phyloP scores from a whole-genome alignment of 805 yeast species.

The Wickerhamiella galacta region DNA sequence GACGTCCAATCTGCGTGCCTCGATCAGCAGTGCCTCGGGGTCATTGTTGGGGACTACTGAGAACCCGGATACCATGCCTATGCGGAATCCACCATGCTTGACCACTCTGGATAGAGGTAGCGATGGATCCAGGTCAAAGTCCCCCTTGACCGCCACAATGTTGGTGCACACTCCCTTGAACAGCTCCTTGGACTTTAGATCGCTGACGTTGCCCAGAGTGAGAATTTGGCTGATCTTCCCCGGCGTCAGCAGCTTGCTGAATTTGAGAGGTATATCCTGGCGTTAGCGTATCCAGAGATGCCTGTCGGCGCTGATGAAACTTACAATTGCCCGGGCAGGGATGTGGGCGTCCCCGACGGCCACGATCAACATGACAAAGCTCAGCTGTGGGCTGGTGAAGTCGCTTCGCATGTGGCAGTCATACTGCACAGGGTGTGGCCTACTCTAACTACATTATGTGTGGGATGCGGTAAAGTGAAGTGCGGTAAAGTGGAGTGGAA shows the following conservation, averaged over 20 bases:
- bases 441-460: no score
- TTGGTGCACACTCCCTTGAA: constrained; percentile 54
- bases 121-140: constrained; percentile 40
- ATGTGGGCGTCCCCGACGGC: constrained; percentile 84
- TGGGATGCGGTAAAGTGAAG: no score
- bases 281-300: no score
- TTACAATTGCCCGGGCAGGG: constrained; percentile 65
- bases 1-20: constrained; percentile 83
- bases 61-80: constrained; percentile 77
- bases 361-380: constrained; percentile 40
- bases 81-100: constrained; percentile 49
- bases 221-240: constrained; percentile 75
- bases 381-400: neutral
- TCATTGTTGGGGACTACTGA: constrained; percentile 73
- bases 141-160: constrained; percentile 67
- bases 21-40: constrained; percentile 62
- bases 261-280: constrained; percentile 25
- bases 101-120: constrained; percentile 52
- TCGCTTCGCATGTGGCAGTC: neutral
- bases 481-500: no score
- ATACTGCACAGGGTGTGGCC: no score
- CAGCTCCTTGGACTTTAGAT: constrained; percentile 42
- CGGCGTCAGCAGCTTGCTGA: constrained; percentile 62
- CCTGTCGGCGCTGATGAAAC: no score
- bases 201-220: constrained; percentile 70